phyloP scores from a whole-genome alignment of 2,329 filamentous ascomycete genomes.

The Phaeoacremonium minimum region DNA sequence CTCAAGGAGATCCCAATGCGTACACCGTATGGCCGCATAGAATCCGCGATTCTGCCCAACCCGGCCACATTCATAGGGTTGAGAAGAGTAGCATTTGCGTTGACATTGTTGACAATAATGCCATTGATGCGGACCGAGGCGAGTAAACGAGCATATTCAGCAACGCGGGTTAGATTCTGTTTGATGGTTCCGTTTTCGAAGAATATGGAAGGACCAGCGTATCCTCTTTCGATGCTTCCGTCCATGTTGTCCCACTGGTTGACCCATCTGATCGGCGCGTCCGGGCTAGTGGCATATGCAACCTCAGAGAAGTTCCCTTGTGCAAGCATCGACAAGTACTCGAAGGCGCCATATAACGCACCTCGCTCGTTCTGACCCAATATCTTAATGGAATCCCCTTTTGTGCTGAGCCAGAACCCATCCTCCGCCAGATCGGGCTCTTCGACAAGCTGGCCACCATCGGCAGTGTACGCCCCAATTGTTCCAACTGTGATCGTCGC shows the following conservation, averaged over 20 bases:
- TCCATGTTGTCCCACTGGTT: conserved; percentile 74
- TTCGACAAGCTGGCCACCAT: conserved; percentile 24
- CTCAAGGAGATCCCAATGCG: conserved; percentile 63
- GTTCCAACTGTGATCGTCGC: conserved; percentile 45
- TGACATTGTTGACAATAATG: conserved; percentile 68
- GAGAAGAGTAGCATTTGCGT: conserved; percentile 58
- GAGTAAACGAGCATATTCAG: conserved; percentile 61
- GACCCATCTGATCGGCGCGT: conserved; percentile 61
- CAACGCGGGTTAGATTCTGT: conserved; percentile 55
- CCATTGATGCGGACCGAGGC: conserved; percentile 65
- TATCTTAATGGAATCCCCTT: conserved; percentile 45
- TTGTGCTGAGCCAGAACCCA: conserved; percentile 57
- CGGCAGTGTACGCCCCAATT: conserved; percentile 31
- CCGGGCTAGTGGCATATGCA: conserved; percentile 48
- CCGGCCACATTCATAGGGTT: conserved; percentile 55
- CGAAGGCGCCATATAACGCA: conserved; percentile 64
- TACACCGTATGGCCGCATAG: conserved; percentile 63
- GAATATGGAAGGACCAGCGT: conserved; percentile 65
- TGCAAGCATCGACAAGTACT: conserved; percentile 62
- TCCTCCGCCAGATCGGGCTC: conserved; percentile 43
- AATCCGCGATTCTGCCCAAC: conserved; percentile 57
- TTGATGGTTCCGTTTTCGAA: conserved; percentile 53
- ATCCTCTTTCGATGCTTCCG: conserved; percentile 64
- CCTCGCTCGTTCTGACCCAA: conserved; percentile 63
- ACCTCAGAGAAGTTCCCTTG: conserved; percentile 49